Percentiles rank a stretch among this genome's conserved stretches.
Conservation (phyloP, 371 early-diverging fungal species). For the Mortierella sp. region DNA sequence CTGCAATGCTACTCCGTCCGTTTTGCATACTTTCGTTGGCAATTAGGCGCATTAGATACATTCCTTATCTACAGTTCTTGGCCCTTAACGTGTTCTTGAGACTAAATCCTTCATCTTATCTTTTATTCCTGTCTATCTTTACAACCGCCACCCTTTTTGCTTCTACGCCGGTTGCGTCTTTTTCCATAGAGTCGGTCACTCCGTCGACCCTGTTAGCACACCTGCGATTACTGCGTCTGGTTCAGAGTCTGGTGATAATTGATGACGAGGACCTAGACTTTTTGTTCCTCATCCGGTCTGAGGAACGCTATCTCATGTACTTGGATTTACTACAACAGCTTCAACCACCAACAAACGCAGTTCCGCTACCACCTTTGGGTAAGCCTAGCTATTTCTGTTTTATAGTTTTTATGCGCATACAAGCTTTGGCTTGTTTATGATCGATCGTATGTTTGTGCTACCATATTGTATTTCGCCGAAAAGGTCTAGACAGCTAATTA, state of each 20-base stretch:
- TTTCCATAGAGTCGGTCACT: conserved; percentile 33
- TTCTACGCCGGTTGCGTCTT: background rate
- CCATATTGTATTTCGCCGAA: background rate
- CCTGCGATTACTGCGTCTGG: conserved; percentile 41
- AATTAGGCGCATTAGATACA: background rate
- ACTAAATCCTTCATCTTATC: background rate
- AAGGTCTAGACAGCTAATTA: background rate
- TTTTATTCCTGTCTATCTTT: background rate
- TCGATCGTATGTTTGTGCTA: background rate
- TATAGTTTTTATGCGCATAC: background rate
- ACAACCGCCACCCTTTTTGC: background rate
- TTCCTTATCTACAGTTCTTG: conserved; percentile 1
- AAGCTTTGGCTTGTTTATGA: too few relatives aligned
- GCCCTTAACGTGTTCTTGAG: background rate
- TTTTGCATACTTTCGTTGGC: background rate
- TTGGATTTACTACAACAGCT: conserved; percentile 42
- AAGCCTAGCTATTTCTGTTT: background rate
- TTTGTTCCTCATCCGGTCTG: conserved; percentile 54
- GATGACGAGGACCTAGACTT: conserved; percentile 53
- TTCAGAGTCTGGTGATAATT: conserved; percentile 46
- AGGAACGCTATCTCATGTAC: conserved; percentile 50
- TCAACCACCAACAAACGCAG: conserved; percentile 22
- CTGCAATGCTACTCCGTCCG: background rate
- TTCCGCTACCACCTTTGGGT: conserved; percentile 48
- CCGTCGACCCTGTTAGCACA: conserved; percentile 39